Conservation (phyloP, 345 rosid species). For the Geranium brycei region DNA sequence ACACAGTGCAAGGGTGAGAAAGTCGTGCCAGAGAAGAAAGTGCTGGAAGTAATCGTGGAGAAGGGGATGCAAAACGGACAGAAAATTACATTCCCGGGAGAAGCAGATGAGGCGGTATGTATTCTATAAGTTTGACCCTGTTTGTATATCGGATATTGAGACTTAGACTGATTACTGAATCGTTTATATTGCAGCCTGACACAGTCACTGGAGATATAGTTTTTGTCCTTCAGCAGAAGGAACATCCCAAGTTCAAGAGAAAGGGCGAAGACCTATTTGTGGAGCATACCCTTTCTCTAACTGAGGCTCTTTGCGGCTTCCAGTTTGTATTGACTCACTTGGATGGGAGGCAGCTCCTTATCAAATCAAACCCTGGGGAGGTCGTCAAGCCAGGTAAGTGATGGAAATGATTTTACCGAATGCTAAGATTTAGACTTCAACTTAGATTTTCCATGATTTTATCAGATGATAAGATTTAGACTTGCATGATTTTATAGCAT, state of each 20-base stretch:
- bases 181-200: slow-evolving; percentile 57
- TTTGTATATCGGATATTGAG: not conserved
- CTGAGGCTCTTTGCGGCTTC: slow-evolving; percentile 91
- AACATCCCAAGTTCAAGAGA: slow-evolving; percentile 72
- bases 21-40: slow-evolving; percentile 73
- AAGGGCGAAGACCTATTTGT: slow-evolving; percentile 76
- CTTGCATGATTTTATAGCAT: no score
- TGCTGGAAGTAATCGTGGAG: slow-evolving; percentile 68
- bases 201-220: slow-evolving; percentile 78
- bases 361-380: slow-evolving; percentile 76
- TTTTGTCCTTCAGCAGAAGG: slow-evolving; percentile 76
- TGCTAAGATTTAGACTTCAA: not conserved
- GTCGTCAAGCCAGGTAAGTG: slow-evolving; percentile 68
- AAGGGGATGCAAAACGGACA: slow-evolving; percentile 91
- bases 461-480: no score
- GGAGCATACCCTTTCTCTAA: slow-evolving; percentile 64
- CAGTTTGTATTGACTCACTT: slow-evolving; percentile 63
- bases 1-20: slow-evolving; percentile 74
- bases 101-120: slow-evolving; percentile 83
- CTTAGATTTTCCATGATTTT: no score
- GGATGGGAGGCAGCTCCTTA: slow-evolving; percentile 79
- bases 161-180: not conserved
- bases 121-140: no score
- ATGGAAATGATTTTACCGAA: not conserved
- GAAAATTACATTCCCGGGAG: slow-evolving; percentile 81